phyloP scores from a whole-genome alignment of 768 basidiomycete species.

The Trametes maxima region DNA sequence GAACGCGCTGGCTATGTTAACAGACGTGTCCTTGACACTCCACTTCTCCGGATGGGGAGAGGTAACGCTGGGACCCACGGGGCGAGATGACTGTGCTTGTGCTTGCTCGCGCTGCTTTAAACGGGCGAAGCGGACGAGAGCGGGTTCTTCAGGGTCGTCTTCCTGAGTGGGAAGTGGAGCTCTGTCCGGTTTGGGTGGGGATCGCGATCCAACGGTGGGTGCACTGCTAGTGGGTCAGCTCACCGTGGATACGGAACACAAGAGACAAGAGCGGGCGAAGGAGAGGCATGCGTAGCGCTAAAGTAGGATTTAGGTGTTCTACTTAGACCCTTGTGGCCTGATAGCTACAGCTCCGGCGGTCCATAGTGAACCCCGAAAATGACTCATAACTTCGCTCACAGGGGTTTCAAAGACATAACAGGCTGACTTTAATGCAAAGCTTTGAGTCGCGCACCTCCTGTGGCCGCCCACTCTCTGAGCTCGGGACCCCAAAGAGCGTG shows the following conservation, averaged over 20 bases:
- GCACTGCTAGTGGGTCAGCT: constrained; percentile 45
- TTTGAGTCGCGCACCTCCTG: too few species aligned
- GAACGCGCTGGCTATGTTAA: constrained; percentile 84
- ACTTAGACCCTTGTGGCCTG: too few species aligned
- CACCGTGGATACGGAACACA: constrained; percentile 26
- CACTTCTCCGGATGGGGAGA: constrained; percentile 63
- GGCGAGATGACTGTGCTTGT: constrained; percentile 25
- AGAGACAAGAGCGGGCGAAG: background rate
- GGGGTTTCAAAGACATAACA: too few species aligned
- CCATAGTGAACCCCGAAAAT: too few species aligned
- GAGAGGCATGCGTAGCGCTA: too few species aligned
- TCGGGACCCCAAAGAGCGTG: too few species aligned
- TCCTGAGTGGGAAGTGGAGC: constrained; percentile 39
- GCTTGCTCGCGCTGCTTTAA: constrained; percentile 48
- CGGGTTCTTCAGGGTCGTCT: constrained; percentile 48
- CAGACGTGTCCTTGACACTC: constrained; percentile 80
- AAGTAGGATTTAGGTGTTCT: too few species aligned
- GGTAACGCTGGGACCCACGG: constrained; percentile 31
- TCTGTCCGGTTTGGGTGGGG: constrained; percentile 55
- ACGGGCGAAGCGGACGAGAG: constrained; percentile 50
- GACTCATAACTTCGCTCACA: too few species aligned
- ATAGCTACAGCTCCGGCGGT: too few species aligned
- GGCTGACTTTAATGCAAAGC: too few species aligned
- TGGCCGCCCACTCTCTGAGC: too few species aligned
- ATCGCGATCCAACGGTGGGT: constrained; percentile 56